phyloP scores from a whole-genome alignment of 192 early-diverging fungal species.

The Oehlia diaphana region DNA sequence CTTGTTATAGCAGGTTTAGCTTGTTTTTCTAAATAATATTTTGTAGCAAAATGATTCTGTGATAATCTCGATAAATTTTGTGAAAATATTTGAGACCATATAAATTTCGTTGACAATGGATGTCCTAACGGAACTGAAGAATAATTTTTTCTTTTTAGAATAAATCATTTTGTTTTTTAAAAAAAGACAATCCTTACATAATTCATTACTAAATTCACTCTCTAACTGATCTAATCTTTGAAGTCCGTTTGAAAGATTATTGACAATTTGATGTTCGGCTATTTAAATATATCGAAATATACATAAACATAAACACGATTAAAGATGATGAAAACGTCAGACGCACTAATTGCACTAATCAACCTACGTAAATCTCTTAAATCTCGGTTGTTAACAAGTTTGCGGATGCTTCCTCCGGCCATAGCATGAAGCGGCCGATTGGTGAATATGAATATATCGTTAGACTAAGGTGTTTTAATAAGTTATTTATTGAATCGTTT shows the following conservation, averaged over 20 bases:
- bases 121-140: background rate
- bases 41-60: conserved; percentile 62
- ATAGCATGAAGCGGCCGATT: conserved; percentile 74
- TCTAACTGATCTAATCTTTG: conserved; percentile 53
- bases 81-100: conserved; percentile 62
- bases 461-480: conserved; percentile 38
- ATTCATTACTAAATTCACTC: conserved; percentile 40
- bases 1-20: conserved; percentile 52
- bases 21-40: conserved; percentile 59
- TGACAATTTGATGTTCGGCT: conserved; percentile 32
- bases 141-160: background rate
- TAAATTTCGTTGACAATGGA: conserved; percentile 57
- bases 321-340: background rate
- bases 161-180: background rate
- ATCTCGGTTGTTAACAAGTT: conserved; percentile 47
- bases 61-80: conserved; percentile 63
- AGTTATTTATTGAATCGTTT: background rate
- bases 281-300: background rate
- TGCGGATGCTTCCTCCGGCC: conserved; percentile 51
- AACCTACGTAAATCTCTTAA: background rate
- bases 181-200: conserved; percentile 34
- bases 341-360: background rate
- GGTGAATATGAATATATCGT: conserved; percentile 62
- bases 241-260: conserved; percentile 34
- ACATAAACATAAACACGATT: background rate